These are phyloP conservation scores for Fragilariopsis cylindrus DNA, from an alignment of 108 stramenopile genomes.

Conservation along the genomic window DNA sequence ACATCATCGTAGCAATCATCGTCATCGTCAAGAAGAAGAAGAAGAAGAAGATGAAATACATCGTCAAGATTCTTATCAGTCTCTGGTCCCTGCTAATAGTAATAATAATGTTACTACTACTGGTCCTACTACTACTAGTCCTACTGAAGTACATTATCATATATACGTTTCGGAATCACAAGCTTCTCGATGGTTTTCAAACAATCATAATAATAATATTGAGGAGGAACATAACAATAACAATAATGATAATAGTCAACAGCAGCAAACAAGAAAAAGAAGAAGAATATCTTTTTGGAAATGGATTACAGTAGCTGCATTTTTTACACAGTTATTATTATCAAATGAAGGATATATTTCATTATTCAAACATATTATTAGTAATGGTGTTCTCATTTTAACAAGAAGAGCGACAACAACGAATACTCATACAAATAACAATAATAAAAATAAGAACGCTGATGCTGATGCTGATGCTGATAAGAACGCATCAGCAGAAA, in stretches of 20 bases:
- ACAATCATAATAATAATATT: not conserved
- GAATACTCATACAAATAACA: not conserved
- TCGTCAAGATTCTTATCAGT: not conserved
- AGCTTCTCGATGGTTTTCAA: slow-evolving; percentile 1
- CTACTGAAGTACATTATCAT: slow-evolving; percentile 13
- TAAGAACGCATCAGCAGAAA: not conserved
- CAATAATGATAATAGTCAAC: too few species aligned
- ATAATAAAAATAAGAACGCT: not conserved
- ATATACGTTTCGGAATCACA: slow-evolving; percentile 6
- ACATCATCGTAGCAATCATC: too few species aligned
- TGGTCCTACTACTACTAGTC: too few species aligned
- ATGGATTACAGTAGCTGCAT: not conserved
- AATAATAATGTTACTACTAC: not conserved
- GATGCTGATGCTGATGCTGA: not conserved
- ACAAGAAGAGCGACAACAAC: not conserved
- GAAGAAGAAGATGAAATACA: not conserved
- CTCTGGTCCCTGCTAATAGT: not conserved
- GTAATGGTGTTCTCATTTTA: not conserved
- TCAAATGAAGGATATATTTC: too few species aligned
- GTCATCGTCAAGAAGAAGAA: not conserved
- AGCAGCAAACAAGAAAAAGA: not conserved
- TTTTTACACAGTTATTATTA: too few species aligned
- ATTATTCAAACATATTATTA: too few species aligned
- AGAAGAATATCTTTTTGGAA: not conserved
- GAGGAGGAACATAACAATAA: not conserved